Percentiles rank a stretch among this genome's conserved stretches.
These are phyloP conservation scores for Aspergillus ostianus DNA, from an alignment of 495 filamentous ascomycete genomes.

Conservation along the genomic window DNA sequence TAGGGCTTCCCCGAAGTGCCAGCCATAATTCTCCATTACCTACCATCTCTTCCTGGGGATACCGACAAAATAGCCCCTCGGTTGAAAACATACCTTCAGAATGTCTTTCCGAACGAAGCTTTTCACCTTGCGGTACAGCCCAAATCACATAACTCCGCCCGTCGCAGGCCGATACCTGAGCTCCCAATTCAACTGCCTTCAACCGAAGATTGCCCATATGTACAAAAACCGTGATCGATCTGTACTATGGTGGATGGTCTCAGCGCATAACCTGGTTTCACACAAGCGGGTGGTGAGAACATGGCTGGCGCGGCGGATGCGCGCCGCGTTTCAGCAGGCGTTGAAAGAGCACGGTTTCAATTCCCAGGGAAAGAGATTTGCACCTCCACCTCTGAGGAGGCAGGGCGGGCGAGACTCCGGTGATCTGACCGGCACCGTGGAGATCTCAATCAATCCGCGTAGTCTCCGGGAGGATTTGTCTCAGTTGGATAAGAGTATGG, in stretches of 20 bases:
- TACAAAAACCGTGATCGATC: conserved; percentile 32
- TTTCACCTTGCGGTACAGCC: conserved; percentile 26
- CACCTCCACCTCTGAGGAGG: background rate
- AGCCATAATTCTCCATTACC: background rate
- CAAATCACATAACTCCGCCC: conserved; percentile 22
- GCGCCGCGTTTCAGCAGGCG: conserved; percentile 52
- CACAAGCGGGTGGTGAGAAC: conserved; percentile 52
- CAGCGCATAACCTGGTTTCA: conserved; percentile 22
- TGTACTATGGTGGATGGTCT: conserved; percentile 51
- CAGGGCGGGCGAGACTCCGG: background rate
- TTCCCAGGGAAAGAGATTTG: conserved; percentile 42
- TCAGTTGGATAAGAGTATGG: conserved; percentile 26
- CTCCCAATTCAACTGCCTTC: conserved; percentile 27
- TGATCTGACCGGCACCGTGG: conserved; percentile 28
- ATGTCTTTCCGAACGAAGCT: conserved; percentile 9
- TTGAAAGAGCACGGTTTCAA: conserved; percentile 57
- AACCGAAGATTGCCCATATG: conserved; percentile 38
- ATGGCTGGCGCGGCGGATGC: conserved; percentile 48
- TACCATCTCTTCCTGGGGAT: background rate
- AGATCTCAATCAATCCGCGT: conserved; percentile 21
- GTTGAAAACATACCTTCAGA: conserved; percentile 15
- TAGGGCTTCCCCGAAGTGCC: background rate
- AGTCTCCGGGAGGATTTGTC: conserved; percentile 20
- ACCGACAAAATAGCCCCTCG: background rate
- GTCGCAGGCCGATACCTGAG: conserved; percentile 34